Evolutionary conservation across 163 green algal species (phyloP).

Genomic region (Picocystis sp.): DNA sequence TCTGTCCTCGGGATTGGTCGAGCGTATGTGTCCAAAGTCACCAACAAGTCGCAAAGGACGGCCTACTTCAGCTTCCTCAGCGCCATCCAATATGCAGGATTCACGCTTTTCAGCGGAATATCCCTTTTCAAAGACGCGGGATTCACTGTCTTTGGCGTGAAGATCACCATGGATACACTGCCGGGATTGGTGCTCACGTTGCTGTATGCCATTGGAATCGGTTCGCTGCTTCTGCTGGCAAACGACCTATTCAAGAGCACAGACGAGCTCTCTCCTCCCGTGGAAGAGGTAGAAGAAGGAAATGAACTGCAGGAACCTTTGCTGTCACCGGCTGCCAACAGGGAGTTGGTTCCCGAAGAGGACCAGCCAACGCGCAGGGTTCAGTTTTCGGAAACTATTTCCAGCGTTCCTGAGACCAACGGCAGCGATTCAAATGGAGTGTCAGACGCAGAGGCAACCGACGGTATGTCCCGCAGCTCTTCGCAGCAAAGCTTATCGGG

Average conservation of each 20-base stretch:
- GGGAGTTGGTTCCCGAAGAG: neutral
- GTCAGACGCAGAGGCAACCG: neutral
- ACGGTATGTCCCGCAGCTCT: neutral
- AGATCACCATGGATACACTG: neutral
- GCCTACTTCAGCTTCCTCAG: slow-evolving; percentile 2
- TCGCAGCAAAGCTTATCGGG: neutral
- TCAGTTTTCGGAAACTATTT: neutral
- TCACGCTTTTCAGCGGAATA: slow-evolving; percentile 2
- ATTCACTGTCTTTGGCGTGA: no score
- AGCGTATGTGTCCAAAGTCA: slow-evolving; percentile 5
- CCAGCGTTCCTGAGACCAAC: no score
- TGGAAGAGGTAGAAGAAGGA: neutral
- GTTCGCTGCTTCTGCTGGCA: neutral
- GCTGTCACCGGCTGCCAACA: no score
- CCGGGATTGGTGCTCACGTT: slow-evolving; percentile 1
- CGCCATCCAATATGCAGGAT: slow-evolving; percentile 3
- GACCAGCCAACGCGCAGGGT: neutral
- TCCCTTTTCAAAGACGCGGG: neutral
- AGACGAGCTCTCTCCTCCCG: no score
- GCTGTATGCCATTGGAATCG: slow-evolving; percentile 1
- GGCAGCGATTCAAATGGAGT: neutral
- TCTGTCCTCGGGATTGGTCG: slow-evolving; percentile 1
- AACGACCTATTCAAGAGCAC: slow-evolving; percentile 1
- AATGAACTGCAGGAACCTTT: neutral
- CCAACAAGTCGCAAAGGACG: slow-evolving; percentile 1